Evolutionary conservation across 73 alveolate genomes (phyloP).

Genomic region (Tetrahymena borealis): DNA sequence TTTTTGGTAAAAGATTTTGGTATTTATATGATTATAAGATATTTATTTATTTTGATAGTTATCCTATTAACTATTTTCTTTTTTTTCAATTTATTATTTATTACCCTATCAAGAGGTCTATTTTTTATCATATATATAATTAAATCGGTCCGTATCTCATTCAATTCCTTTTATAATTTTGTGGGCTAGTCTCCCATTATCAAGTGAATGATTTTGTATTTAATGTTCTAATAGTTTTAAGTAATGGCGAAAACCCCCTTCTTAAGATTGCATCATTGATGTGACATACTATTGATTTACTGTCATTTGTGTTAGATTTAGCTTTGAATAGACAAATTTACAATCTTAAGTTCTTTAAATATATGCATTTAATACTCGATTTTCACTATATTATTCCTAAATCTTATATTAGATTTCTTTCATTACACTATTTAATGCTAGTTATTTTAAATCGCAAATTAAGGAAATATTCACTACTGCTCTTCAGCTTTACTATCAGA

Average conservation of each 20-base stretch:
- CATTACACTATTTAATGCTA: no score
- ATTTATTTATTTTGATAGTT: no score
- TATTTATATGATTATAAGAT: no score
- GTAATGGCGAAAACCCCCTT: neutral
- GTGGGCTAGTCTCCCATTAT: neutral
- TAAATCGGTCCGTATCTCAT: neutral
- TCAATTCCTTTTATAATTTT: neutral
- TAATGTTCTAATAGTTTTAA: neutral
- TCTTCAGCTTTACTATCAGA: no score
- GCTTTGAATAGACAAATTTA: constrained; percentile 1
- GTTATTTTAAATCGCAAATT: no score
- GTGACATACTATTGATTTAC: neutral
- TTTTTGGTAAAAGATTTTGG: no score
- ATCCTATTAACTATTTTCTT: neutral
- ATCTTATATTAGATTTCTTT: no score
- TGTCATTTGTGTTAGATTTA: neutral
- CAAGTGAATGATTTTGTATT: neutral
- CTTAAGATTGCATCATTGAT: neutral
- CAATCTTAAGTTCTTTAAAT: no score
- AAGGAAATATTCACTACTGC: no score
- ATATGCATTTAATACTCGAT: neutral
- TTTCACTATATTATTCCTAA: no score
- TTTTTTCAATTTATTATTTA: neutral
- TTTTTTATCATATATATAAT: neutral
- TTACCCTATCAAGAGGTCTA: neutral